Evolutionary conservation across 176 grass and related monocot genomes (phyloP), one percentile per base, ranked within the genome.

Genomic region (Oryza nivara): DNA sequence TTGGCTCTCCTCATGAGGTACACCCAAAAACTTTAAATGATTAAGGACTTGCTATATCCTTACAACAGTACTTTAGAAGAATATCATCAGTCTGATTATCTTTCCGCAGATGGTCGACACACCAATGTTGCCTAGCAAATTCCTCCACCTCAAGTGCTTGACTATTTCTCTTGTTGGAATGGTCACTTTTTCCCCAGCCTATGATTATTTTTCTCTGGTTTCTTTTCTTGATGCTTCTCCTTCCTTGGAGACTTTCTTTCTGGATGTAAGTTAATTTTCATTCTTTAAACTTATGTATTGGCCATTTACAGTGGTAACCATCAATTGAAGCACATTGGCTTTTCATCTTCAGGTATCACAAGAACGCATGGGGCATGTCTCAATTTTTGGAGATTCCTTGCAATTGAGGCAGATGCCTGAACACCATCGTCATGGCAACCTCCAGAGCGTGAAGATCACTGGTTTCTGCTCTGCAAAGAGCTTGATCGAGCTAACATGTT

Each of bases 81-180:
- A 0, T 68, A 8, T 25, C 38, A 22, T 9, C 56, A 41, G 43
- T 30, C 34, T 68, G 14, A 56, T 11, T 9, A 38, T 41, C 12
- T 4, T 32, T 77, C 36, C 79, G 75, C 67, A 79, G 83, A 14
- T 11, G 25, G 3, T 26, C 4, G 36, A 36, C 20, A 65, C 83
- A 19, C 75, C 83, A 23, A 79, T 78, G 17, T 19, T 85, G 8
- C 43, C 75, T 64, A 45, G 38, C 35, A 85, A 85, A 45, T 79
- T 85, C 19, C 13, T 85, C 17, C 61, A 11, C 26, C 83, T 85
- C 38, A 85, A 85, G 75, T 38, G 25, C 52, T 60, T 85, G 40
- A 30, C 25, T 2, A 64, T 84, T 75, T 7, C 26, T 20, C 5
- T 44, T 15, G 0, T 0, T 22, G 28, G 28, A 30, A 30, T 11